Evolutionary conservation across 169 alveolate genomes (phyloP).

Genomic region (Eimeria tenella): DNA sequence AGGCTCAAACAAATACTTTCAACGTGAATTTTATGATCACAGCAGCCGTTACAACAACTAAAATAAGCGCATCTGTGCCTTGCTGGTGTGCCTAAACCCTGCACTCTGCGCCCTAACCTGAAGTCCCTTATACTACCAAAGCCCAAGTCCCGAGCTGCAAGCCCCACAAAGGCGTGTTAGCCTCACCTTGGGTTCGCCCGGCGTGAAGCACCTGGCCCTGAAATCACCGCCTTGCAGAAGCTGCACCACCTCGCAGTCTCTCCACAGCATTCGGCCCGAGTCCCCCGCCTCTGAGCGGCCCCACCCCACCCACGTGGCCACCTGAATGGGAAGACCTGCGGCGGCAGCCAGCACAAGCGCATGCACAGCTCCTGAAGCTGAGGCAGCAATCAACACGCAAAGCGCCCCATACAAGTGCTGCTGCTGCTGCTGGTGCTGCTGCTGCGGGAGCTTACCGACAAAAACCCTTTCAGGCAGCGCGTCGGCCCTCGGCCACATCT

Average conservation of each 20-base stretch:
- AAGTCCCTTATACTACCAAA: no score
- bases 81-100: no score
- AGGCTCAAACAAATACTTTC: no score
- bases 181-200: constrained; percentile 15
- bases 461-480: constrained; percentile 39
- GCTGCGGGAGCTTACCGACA: not conserved
- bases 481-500: constrained; percentile 9
- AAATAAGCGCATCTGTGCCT: no score
- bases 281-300: constrained; percentile 46
- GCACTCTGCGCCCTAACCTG: no score
- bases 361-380: not conserved
- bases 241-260: constrained; percentile 77
- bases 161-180: no score
- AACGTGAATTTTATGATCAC: no score
- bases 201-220: constrained; percentile 3
- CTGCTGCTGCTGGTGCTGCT: no score
- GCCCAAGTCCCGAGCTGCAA: no score
- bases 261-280: constrained; percentile 60
- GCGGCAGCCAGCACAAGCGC: not conserved
- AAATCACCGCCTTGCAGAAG: constrained; percentile 38
- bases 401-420: no score
- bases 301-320: constrained; percentile 49
- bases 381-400: no score
- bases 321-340: constrained; percentile 49
- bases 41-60: no score